phyloP scores from a whole-genome alignment of 768 basidiomycete species.

The Lanmaoa rubissima region DNA sequence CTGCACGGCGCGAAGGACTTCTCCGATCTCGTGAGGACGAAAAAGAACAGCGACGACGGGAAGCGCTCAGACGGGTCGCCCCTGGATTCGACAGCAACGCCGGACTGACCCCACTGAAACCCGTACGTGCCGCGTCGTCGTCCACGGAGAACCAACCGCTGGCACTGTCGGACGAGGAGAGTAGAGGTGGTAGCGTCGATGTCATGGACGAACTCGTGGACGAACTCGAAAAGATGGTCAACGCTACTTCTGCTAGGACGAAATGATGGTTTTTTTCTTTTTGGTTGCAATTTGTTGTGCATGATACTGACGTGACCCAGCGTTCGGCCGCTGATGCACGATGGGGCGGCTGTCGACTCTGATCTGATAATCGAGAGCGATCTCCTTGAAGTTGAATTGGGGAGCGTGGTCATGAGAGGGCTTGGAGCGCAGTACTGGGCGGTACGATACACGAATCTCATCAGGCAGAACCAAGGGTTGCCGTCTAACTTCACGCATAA shows the following conservation, averaged over 20 bases:
- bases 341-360: neutral
- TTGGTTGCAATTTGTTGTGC: neutral
- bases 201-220: slow-evolving; percentile 86
- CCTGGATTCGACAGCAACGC: slow-evolving; percentile 75
- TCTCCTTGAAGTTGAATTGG: neutral
- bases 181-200: slow-evolving; percentile 35
- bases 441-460: neutral
- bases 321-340: no score
- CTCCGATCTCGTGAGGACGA: slow-evolving; percentile 74
- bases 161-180: neutral
- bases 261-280: neutral
- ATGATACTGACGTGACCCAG: neutral
- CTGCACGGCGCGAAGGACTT: slow-evolving; percentile 67
- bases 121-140: slow-evolving; percentile 16
- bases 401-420: neutral
- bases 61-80: slow-evolving; percentile 72
- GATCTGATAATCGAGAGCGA: no score
- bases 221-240: slow-evolving; percentile 68
- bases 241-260: neutral
- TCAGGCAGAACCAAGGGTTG: neutral
- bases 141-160: slow-evolving; percentile 10
- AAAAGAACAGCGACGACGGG: slow-evolving; percentile 59
- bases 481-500: neutral
- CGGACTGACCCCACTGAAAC: slow-evolving; percentile 45
- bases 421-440: neutral